Evolutionary conservation across 2,329 filamentous ascomycete species (phyloP).

Genomic region (Nectriaceae sp.): DNA sequence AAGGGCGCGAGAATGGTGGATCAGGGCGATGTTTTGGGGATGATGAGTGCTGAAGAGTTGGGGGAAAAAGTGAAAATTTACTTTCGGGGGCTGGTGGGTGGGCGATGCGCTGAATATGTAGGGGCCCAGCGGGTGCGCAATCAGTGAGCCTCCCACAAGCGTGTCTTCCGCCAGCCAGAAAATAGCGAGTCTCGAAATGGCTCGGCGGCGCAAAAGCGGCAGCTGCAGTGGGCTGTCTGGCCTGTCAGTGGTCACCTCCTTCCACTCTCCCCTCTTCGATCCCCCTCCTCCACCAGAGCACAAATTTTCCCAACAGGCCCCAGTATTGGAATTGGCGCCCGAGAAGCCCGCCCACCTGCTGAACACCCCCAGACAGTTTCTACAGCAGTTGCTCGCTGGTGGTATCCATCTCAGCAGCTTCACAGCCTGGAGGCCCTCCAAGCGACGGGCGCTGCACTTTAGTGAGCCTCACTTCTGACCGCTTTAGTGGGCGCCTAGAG

Average conservation of each 20-base stretch:
- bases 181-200: background rate
- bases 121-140: constrained; percentile 32
- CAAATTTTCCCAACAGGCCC: background rate
- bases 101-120: constrained; percentile 40
- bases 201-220: constrained; percentile 1
- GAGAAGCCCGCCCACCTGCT: background rate
- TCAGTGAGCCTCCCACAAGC: constrained; percentile 21
- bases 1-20: background rate
- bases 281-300: background rate
- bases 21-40: constrained; percentile 6
- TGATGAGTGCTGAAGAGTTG: constrained; percentile 31
- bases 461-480: background rate
- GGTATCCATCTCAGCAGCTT: background rate
- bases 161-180: constrained; percentile 2
- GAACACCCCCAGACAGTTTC: background rate
- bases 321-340: background rate
- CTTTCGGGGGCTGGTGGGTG: constrained; percentile 32
- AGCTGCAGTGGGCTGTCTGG: constrained; percentile 3
- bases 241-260: background rate
- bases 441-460: background rate
- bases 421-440: background rate
- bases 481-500: no score
- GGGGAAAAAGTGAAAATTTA: constrained; percentile 25
- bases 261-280: background rate
- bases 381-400: background rate